These are phyloP conservation scores for Colletotrichum sublineola DNA, from an alignment of 2,329 filamentous ascomycete species.

Conservation along the genomic window DNA sequence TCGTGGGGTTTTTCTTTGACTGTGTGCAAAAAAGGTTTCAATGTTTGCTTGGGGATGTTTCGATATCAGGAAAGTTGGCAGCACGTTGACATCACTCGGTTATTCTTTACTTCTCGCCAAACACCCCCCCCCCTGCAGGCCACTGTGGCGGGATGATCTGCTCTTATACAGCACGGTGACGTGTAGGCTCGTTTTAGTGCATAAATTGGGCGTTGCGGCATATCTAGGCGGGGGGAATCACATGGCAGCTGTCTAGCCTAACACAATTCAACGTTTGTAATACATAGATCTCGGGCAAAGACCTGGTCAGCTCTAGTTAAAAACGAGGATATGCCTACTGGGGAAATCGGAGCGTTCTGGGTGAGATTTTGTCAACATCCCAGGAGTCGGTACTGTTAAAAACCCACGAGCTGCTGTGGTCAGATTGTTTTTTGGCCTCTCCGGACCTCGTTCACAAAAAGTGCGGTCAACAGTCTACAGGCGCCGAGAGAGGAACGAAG, in stretches of 20 bases:
- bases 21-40: not conserved
- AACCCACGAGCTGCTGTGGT: not conserved
- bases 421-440: not conserved
- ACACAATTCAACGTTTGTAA: not conserved
- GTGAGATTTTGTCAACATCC: not conserved
- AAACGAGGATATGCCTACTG: not conserved
- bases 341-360: not conserved
- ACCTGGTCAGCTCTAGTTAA: too few species aligned
- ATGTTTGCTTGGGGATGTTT: not conserved
- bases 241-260: not conserved
- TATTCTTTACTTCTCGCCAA: not conserved
- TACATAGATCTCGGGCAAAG: too few species aligned
- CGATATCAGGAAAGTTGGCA: constrained; percentile 8
- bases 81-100: constrained; percentile 34
- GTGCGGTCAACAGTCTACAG: too few species aligned
- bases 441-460: not conserved
- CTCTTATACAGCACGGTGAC: constrained; percentile 9
- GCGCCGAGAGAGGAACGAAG: too few species aligned
- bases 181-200: not conserved
- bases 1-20: not conserved
- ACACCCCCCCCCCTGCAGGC: not conserved
- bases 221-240: not conserved
- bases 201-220: not conserved
- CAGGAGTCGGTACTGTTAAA: not conserved
- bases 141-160: constrained; percentile 24